Evolutionary conservation across 257 asterid genomes (phyloP), one percentile per base, ranked within the genome.

Genomic region (Solanum paucissectum): DNA sequence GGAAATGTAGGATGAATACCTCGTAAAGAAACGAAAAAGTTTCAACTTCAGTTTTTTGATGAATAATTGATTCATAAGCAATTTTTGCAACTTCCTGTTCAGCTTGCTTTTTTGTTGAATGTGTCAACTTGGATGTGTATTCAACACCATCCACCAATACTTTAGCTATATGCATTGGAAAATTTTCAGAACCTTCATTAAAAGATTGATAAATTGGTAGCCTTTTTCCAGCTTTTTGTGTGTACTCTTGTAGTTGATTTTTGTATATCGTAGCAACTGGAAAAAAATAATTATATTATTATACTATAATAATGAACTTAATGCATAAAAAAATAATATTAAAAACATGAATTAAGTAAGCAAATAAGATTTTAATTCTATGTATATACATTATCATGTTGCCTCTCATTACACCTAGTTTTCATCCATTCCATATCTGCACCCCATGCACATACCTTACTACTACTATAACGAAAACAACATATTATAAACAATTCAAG

Each of bases 11-110:
- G 12, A 13, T 49, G 58, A 49, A 33, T 46, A 88, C 90, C 89
- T 81, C 40, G 46, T 86, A 81, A 83, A 89, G 25, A 49, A 33
- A 38, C 34, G 87, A 21, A 52, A 27, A 58, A 68, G 34, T 87
- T 86, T 42, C 20, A 23, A 29, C 72, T 37, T 66, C 83, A 29
- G 21, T 58, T 32, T 77, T 38, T 69, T 71, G 27, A 1, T 42
- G 40, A 55, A 88, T 46, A 12, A 46, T n/a, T 29, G 58, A 68
- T 29, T 89, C 89, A 34, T 64, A 81, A 10, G 93, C 91, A 1
- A 86, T 25, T 85, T 69, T 91, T 32, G 90, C 90, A 7, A 23
- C 93, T n/a, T 88, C 90, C 12, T 88, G 89, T 44, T 88, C 91
- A 29, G 88, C 90, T 55, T 87, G 82, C 14, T n/a, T 84, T 40